Conservation (phyloP, 2,329 filamentous ascomycete species). For the Epichloe festucae region DNA sequence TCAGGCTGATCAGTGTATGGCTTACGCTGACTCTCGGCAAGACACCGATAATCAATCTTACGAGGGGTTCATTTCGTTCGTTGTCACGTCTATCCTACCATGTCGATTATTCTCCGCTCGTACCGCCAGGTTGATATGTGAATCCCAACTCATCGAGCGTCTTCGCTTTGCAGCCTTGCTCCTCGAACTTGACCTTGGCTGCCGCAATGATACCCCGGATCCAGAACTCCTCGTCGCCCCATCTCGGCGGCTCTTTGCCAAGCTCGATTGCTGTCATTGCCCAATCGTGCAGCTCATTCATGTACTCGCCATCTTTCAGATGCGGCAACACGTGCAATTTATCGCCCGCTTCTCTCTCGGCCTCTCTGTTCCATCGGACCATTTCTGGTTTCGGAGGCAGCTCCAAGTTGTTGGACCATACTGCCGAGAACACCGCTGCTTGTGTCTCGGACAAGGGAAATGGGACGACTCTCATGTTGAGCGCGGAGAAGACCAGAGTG, state of each 20-base stretch:
- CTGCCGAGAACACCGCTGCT: constrained; percentile 59
- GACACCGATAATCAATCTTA: neutral
- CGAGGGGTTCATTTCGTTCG: neutral
- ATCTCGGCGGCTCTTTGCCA: constrained; percentile 58
- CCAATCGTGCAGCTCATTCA: constrained; percentile 57
- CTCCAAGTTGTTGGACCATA: constrained; percentile 58
- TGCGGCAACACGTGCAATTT: constrained; percentile 18
- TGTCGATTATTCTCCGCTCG: too few species aligned
- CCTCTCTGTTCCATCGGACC: constrained; percentile 51
- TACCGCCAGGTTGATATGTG: constrained; percentile 27
- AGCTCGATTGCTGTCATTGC: constrained; percentile 32
- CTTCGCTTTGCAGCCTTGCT: constrained; percentile 49
- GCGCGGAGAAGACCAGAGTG: constrained; percentile 61
- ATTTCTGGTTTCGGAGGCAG: constrained; percentile 55
- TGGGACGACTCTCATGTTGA: constrained; percentile 78
- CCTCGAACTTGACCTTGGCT: constrained; percentile 61
- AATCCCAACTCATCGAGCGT: constrained; percentile 63
- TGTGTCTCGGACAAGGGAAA: constrained; percentile 74
- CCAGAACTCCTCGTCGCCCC: constrained; percentile 62
- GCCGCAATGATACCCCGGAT: constrained; percentile 52
- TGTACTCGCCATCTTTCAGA: constrained; percentile 48
- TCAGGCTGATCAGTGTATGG: neutral
- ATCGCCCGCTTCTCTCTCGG: constrained; percentile 35
- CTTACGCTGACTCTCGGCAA: neutral
- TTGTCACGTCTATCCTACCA: too few species aligned